These are phyloP conservation scores for Sugiyamaella americana DNA, from an alignment of 805 yeast species.

Conservation along the genomic window DNA sequence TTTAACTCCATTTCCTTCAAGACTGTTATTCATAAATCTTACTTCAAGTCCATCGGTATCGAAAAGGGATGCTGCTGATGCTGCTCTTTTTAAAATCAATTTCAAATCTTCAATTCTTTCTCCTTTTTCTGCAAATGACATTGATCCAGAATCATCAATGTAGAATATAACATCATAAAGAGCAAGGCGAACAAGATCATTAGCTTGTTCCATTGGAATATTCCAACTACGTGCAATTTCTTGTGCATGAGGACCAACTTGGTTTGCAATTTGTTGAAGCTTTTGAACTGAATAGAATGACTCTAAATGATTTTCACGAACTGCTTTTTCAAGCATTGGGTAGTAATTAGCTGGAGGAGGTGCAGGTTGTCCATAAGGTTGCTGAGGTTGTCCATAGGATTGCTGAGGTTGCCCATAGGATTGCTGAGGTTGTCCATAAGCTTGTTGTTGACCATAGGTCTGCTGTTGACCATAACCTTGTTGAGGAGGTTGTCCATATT, in stretches of 20 bases:
- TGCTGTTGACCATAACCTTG: slow-evolving; percentile 4
- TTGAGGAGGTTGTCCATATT: slow-evolving; percentile 4
- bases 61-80: slow-evolving; percentile 27
- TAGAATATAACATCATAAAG: slow-evolving; percentile 29
- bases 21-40: slow-evolving; percentile 27
- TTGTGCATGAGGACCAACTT: slow-evolving; percentile 19
- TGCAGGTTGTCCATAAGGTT: not conserved
- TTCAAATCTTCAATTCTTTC: slow-evolving; percentile 30
- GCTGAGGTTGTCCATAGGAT: slow-evolving; percentile 14
- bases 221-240: slow-evolving; percentile 24
- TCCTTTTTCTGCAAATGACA: slow-evolving; percentile 31
- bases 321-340: slow-evolving; percentile 20
- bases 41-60: slow-evolving; percentile 29
- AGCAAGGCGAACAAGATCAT: slow-evolving; percentile 27
- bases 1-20: slow-evolving; percentile 23
- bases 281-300: slow-evolving; percentile 28
- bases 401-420: slow-evolving; percentile 3
- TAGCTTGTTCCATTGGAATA: slow-evolving; percentile 28
- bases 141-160: slow-evolving; percentile 31
- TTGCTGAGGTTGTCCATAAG: not conserved
- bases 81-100: slow-evolving; percentile 25
- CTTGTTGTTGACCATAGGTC: not conserved
- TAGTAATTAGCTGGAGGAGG: slow-evolving; percentile 10
- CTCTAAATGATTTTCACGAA: slow-evolving; percentile 26
- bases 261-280: slow-evolving; percentile 24